Evolutionary conservation across 257 asterid genomes (phyloP).

Genomic region (Rhazya stricta): DNA sequence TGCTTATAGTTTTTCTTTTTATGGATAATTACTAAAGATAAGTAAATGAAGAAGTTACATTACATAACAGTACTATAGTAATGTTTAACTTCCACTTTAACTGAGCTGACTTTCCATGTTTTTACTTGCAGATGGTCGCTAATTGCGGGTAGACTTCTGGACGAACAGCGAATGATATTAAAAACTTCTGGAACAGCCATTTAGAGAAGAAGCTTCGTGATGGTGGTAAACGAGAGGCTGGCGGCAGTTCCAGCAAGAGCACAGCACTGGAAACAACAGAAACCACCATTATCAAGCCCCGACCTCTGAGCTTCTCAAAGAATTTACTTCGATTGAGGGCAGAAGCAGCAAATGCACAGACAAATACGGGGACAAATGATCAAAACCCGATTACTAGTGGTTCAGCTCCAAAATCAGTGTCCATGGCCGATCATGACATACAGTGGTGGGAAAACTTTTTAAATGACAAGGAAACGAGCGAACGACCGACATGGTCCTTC

Average conservation of each 20-base stretch:
- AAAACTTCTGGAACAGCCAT: constrained; percentile 25
- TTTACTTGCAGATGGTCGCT: constrained; percentile 20
- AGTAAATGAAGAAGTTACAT: too few species aligned
- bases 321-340: neutral
- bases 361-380: neutral
- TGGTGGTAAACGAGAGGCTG: neutral
- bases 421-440: neutral
- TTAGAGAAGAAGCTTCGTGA: neutral
- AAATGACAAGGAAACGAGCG: neutral
- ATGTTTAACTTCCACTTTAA: neutral
- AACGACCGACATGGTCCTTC: neutral
- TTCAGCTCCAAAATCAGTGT: neutral
- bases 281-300: constrained; percentile 14
- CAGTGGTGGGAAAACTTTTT: constrained; percentile 23
- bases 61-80: too few species aligned
- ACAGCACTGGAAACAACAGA: neutral
- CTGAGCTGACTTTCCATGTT: neutral
- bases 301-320: constrained; percentile 5
- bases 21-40: too few species aligned
- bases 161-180: constrained; percentile 25
- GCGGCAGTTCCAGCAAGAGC: neutral
- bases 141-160: constrained; percentile 28
- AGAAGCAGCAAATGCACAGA: neutral
- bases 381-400: neutral
- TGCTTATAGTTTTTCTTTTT: too few species aligned